A percentile compares a stretch with the other conserved stretches of the same genome.
Evolutionary conservation across 768 basidiomycete genomes (phyloP).

Genomic region (Amanita molliuscula): DNA sequence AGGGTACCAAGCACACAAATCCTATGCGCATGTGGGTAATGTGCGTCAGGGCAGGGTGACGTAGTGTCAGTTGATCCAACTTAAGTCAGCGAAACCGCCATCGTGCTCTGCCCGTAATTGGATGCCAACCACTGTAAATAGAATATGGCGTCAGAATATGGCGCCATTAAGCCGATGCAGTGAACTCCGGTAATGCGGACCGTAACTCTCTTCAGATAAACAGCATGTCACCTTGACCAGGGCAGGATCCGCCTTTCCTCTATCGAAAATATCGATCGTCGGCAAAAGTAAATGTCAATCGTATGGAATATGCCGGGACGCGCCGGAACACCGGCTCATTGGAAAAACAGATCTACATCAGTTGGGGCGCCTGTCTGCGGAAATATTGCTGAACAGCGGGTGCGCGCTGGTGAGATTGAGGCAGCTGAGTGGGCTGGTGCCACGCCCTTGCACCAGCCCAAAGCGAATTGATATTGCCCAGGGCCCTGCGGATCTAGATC

Average conservation of each 20-base stretch:
- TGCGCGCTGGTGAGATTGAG: no score
- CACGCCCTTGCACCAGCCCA: no score
- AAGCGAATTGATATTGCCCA: no score
- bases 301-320: constrained; percentile 58
- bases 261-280: constrained; percentile 61
- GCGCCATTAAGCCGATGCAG: no score
- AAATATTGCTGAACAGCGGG: constrained; percentile 37
- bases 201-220: constrained; percentile 46
- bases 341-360: constrained; percentile 37
- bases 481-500: neutral
- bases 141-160: no score
- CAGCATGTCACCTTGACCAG: constrained; percentile 39
- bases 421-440: no score
- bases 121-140: no score
- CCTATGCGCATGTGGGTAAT: constrained; percentile 50
- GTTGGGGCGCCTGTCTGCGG: constrained; percentile 27
- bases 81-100: no score
- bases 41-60: constrained; percentile 48
- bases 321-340: constrained; percentile 51
- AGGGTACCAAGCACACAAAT: constrained; percentile 55
- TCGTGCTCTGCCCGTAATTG: no score
- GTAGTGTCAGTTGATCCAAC: neutral
- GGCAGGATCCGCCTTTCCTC: constrained; percentile 48
- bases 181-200: constrained; percentile 20
- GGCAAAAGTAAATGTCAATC: constrained; percentile 53